Conservation (phyloP, 1,284 basidiomycete species). For the Ganoderma lucidum region DNA sequence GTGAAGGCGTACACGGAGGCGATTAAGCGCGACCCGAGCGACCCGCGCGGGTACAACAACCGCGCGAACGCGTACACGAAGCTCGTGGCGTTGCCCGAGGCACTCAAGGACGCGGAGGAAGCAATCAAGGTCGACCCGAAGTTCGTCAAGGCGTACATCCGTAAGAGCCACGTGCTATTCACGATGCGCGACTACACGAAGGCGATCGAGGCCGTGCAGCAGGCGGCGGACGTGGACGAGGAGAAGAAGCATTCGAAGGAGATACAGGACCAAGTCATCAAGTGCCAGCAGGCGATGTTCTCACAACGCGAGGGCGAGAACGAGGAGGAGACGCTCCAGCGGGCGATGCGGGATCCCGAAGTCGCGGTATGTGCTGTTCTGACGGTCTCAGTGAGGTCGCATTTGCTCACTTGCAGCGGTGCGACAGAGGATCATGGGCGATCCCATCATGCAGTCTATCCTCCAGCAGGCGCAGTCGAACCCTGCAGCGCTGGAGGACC, state of each 20-base stretch:
- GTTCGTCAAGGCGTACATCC: constrained; percentile 96
- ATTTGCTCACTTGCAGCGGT: constrained; percentile 23
- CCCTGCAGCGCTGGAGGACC: constrained; percentile 91
- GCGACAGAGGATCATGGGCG: constrained; percentile 79
- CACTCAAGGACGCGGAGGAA: constrained; percentile 94
- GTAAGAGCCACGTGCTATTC: constrained; percentile 89
- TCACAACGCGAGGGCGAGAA: constrained; percentile 87
- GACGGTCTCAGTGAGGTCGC: not conserved
- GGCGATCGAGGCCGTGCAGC: constrained; percentile 84
- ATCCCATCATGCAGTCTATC: constrained; percentile 94
- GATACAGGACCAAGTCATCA: constrained; percentile 81
- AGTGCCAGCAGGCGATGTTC: constrained; percentile 85
- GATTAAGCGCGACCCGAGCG: constrained; percentile 93
- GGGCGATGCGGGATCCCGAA: constrained; percentile 98
- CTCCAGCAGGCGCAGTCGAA: constrained; percentile 94
- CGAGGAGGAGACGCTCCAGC: constrained; percentile 91
- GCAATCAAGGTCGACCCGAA: constrained; percentile 93
- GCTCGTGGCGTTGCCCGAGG: constrained; percentile 93
- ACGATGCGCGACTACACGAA: constrained; percentile 94
- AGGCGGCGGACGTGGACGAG: constrained; percentile 78
- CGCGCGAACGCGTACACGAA: constrained; percentile 97
- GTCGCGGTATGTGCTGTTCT: constrained; percentile 64
- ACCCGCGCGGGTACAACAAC: constrained; percentile 96
- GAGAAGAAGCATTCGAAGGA: constrained; percentile 84
- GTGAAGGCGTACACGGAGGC: constrained; percentile 96